Evolutionary conservation across 371 early-diverging fungal species (phyloP).

Genomic region (Lichtheimia ornata): DNA sequence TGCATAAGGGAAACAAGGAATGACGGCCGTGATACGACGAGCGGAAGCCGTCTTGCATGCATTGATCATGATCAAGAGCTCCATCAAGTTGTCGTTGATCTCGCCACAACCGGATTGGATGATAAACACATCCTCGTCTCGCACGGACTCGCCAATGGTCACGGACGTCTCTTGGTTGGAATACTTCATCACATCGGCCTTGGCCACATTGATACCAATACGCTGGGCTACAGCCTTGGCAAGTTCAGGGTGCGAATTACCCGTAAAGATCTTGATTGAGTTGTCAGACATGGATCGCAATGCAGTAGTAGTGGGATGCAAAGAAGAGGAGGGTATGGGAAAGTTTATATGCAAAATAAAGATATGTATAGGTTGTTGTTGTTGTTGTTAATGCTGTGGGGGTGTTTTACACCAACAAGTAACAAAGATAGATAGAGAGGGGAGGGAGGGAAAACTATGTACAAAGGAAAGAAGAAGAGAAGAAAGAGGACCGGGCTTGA

Average conservation of each 20-base stretch:
- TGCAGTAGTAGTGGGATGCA: slow-evolving; percentile 1
- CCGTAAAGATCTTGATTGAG: slow-evolving; percentile 91
- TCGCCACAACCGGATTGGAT: slow-evolving; percentile 90
- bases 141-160: slow-evolving; percentile 95
- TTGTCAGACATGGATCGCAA: slow-evolving; percentile 43
- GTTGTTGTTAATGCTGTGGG: too few species aligned
- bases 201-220: slow-evolving; percentile 87
- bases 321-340: background rate
- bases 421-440: background rate
- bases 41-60: slow-evolving; percentile 97
- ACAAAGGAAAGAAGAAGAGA: background rate
- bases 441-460: background rate
- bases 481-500: background rate
- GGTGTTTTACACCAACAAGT: too few species aligned
- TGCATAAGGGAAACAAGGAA: slow-evolving; percentile 98
- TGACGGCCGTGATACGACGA: slow-evolving; percentile 92
- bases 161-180: slow-evolving; percentile 97
- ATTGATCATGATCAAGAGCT: slow-evolving; percentile 93
- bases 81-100: slow-evolving; percentile 95
- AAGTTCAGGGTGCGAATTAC: slow-evolving; percentile 94
- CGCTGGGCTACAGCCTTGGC: slow-evolving; percentile 87
- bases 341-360: too few species aligned
- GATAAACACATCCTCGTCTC: slow-evolving; percentile 91
- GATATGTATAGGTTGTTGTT: too few species aligned
- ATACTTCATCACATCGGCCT: slow-evolving; percentile 90